phyloP scores from a whole-genome alignment of 352 stramenopile genomes.

The Pythium phragmitis region DNA sequence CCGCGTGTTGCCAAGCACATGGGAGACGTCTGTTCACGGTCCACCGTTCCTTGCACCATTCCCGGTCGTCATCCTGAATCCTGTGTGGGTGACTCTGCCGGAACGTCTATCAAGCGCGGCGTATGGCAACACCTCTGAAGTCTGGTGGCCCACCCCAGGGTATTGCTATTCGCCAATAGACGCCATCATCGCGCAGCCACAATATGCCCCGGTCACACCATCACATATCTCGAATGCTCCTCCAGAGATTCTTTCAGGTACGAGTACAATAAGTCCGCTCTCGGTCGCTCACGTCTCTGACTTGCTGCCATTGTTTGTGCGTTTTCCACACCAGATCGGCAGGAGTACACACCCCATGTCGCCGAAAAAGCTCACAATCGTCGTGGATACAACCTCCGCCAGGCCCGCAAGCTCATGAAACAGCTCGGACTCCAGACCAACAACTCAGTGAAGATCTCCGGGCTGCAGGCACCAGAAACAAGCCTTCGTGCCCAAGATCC shows the following conservation, averaged over 20 bases:
- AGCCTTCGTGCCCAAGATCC: background rate
- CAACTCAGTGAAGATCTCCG: background rate
- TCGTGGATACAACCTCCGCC: conserved; percentile 65
- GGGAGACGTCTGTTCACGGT: conserved; percentile 42
- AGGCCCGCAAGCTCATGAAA: conserved; percentile 39
- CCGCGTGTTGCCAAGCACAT: conserved; percentile 58
- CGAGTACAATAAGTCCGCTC: background rate
- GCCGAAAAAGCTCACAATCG: conserved; percentile 68
- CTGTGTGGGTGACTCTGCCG: background rate
- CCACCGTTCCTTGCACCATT: conserved; percentile 62
- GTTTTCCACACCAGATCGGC: background rate
- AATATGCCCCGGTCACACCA: background rate
- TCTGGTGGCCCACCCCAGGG: background rate
- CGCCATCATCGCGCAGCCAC: background rate
- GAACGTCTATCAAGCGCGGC: too few relatives aligned
- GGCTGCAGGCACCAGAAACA: background rate
- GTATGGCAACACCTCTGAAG: background rate
- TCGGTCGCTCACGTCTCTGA: background rate
- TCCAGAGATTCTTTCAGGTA: background rate
- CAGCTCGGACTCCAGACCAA: conserved; percentile 3
- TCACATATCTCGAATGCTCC: background rate
- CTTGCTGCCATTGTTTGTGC: background rate
- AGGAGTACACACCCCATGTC: background rate
- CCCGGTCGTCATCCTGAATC: conserved; percentile 34
- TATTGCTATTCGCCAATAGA: background rate